Evolutionary conservation across 2,329 filamentous ascomycete species (phyloP), one percentile per base, ranked within the genome.

Genomic region (Alternaria alternata): DNA sequence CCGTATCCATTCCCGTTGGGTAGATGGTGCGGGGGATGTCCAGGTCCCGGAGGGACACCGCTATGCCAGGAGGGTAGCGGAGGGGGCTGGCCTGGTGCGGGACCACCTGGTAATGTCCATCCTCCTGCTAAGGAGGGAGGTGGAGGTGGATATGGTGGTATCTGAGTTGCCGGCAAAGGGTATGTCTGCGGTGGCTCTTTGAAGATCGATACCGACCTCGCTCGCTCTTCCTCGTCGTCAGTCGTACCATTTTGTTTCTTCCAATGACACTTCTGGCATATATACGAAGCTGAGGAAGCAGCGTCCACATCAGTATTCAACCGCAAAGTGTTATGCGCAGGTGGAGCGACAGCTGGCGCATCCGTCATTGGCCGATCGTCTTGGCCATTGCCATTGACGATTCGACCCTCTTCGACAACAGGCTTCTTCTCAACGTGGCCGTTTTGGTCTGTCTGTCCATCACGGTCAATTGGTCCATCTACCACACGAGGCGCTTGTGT

Each of bases 221-320:
- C 68, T 49, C 71, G 69, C 53, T 75, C 72, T 38, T 70, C 72
- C 32, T 70, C 69, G 46, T 71, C 68, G 8, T 73, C 69, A 51
- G 75, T 69, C 3, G 70, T 67, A 9, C 69, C 75, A 51, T 81
- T 72, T 60, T 80, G 75, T 63, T 78, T 80, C 69, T 80, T 80
- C 74, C 81, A 79, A 64, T 83, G 81, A 62, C 82, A 84, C 60
- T 82, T 83, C 65, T 83, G 81, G 61, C 82, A 84, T n/a, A 82
- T 63, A 51, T 79, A 82, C 6, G 67, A 57, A 14, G 55, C 39
- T 39, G 67, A 43, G 7, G 49, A 57, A 34, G 54, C 42, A 36
- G 55, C 58, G 8, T 64, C 59, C 24, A 70, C 44, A 47, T 72
- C 68, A 4, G 69, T 75, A 34, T 76, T 67, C 16, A 73, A 53